phyloP scores from a whole-genome alignment of 257 asterid species.

The Euphrasia confusa region DNA sequence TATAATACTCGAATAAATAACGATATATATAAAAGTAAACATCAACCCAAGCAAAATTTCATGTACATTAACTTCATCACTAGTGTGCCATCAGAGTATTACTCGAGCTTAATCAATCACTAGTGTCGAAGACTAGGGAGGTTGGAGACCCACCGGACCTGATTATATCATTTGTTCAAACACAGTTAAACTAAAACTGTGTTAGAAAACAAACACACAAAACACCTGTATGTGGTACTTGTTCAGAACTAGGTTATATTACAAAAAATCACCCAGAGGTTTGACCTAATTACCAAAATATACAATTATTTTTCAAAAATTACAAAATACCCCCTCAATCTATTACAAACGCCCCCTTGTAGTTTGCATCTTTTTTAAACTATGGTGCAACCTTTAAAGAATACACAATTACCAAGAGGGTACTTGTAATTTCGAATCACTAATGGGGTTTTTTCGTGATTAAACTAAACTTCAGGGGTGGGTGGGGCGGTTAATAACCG shows the following conservation, averaged over 20 bases:
- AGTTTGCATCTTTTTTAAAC: too few relatives aligned
- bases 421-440: background rate
- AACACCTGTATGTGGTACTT: background rate
- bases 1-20: too few relatives aligned
- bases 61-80: too few relatives aligned
- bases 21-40: too few relatives aligned
- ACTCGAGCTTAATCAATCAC: too few relatives aligned
- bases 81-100: too few relatives aligned
- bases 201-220: background rate
- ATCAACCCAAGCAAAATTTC: too few relatives aligned
- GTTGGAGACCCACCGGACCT: too few relatives aligned
- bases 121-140: too few relatives aligned
- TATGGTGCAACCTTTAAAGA: too few relatives aligned
- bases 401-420: background rate
- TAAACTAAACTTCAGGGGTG: constrained; percentile 1
- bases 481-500: too few relatives aligned
- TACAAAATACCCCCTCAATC: background rate
- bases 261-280: background rate
- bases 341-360: too few relatives aligned
- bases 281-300: background rate
- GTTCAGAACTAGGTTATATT: background rate
- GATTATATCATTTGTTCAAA: background rate
- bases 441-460: background rate
- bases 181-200: background rate
- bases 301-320: background rate